Conservation (phyloP, 805 yeast species). For the Tetrapisispora arboricola region DNA sequence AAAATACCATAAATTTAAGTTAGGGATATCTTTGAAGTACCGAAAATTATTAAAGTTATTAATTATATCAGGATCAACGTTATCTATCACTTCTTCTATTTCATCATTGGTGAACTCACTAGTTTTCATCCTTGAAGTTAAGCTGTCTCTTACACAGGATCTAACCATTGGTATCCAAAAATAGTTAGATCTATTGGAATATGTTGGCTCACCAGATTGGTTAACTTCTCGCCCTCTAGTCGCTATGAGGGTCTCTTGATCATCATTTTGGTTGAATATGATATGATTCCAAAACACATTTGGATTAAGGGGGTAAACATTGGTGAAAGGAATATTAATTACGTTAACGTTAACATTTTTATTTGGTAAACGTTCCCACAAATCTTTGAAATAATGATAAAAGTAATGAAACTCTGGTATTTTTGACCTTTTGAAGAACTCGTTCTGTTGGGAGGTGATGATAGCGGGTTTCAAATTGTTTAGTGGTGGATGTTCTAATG, state of each 20-base stretch:
- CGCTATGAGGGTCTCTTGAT: slow-evolving; percentile 23
- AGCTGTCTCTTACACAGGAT: slow-evolving; percentile 11
- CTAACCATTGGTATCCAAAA: slow-evolving; percentile 22
- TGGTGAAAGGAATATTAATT: slow-evolving; percentile 27
- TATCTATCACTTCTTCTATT: slow-evolving; percentile 5
- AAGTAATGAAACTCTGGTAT: slow-evolving; percentile 25
- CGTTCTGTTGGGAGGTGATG: slow-evolving; percentile 18
- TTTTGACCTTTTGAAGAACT: slow-evolving; percentile 15
- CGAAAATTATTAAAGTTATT: slow-evolving; percentile 21
- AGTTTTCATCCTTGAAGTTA: neutral
- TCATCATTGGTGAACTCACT: slow-evolving; percentile 1
- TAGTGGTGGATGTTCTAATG: slow-evolving; percentile 4
- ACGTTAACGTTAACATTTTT: slow-evolving; percentile 21
- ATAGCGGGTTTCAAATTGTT: slow-evolving; percentile 14
- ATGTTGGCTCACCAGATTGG: slow-evolving; percentile 4
- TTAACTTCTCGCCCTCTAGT: slow-evolving; percentile 3
- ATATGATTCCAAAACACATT: slow-evolving; percentile 16
- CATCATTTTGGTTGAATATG: slow-evolving; percentile 10
- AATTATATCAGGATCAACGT: slow-evolving; percentile 12
- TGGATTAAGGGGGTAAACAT: slow-evolving; percentile 26
- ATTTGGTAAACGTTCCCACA: slow-evolving; percentile 27
- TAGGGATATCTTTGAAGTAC: slow-evolving; percentile 27
- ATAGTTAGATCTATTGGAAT: slow-evolving; percentile 6
- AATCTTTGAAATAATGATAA: slow-evolving; percentile 20
- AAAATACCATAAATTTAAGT: slow-evolving; percentile 30